These are phyloP conservation scores for Daldinia loculata DNA, from an alignment of 495 filamentous ascomycete species.

Conservation along the genomic window DNA sequence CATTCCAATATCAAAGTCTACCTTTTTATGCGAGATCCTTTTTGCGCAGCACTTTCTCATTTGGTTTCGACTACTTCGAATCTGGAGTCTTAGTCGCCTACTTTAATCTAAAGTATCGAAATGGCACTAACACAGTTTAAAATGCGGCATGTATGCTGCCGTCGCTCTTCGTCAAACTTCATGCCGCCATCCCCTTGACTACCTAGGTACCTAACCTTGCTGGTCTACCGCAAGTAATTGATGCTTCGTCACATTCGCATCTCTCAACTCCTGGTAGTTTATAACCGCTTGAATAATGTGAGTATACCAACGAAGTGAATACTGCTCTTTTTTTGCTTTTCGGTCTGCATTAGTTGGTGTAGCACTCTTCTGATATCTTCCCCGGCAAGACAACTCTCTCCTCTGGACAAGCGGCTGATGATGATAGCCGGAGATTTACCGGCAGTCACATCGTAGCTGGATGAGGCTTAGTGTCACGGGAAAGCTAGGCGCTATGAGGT, in stretches of 20 bases:
- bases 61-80: neutral
- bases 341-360: slow-evolving; percentile 1
- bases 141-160: slow-evolving; percentile 26
- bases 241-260: slow-evolving; percentile 9
- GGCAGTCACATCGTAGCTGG: slow-evolving; percentile 8
- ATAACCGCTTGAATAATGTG: slow-evolving; percentile 4
- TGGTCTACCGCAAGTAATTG: slow-evolving; percentile 3
- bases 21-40: slow-evolving; percentile 1
- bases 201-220: slow-evolving; percentile 5
- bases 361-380: slow-evolving; percentile 21
- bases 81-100: neutral
- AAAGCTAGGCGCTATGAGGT: slow-evolving; percentile 8
- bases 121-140: slow-evolving; percentile 1
- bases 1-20: slow-evolving; percentile 16
- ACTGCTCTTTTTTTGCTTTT: neutral
- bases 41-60: slow-evolving; percentile 18
- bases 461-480: slow-evolving; percentile 13
- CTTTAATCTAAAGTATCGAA: neutral
- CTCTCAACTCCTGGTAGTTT: neutral
- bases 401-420: slow-evolving; percentile 27
- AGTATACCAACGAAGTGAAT: slow-evolving; percentile 11
- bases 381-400: slow-evolving; percentile 17
- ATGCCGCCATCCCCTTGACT: slow-evolving; percentile 33
- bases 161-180: slow-evolving; percentile 25
- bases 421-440: slow-evolving; percentile 30